phyloP scores from a whole-genome alignment of 441 rosid species.

The Populus trichocarpa region DNA sequence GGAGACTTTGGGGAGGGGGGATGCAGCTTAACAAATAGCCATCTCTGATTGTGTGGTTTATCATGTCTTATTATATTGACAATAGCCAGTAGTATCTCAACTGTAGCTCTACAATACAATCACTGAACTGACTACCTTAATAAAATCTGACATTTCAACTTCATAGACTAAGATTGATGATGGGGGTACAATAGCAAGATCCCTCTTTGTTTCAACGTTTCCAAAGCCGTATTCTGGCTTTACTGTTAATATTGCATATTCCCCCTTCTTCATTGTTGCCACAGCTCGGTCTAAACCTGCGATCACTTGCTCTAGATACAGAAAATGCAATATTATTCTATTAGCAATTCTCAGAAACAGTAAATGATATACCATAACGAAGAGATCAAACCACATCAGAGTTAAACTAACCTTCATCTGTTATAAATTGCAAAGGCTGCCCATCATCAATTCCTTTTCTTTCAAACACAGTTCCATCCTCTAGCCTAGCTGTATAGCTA shows the following conservation, averaged over 20 bases:
- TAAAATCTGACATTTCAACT: constrained; percentile 54
- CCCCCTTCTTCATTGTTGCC: constrained; percentile 64
- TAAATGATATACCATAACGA: neutral
- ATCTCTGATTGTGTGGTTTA: neutral
- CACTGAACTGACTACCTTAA: constrained; percentile 36
- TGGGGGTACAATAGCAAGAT: constrained; percentile 48
- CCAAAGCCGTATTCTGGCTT: constrained; percentile 62
- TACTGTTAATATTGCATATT: constrained; percentile 41
- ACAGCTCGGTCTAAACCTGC: constrained; percentile 57
- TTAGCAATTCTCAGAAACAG: neutral
- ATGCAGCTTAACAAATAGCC: neutral
- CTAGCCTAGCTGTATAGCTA: constrained; percentile 46
- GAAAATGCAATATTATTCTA: constrained; percentile 12
- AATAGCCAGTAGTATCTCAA: neutral
- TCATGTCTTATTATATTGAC: neutral
- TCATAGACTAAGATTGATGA: constrained; percentile 48
- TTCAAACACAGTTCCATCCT: constrained; percentile 57
- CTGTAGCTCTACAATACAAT: neutral
- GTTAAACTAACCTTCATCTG: constrained; percentile 48
- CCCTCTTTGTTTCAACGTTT: constrained; percentile 34
- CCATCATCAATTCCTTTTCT: constrained; percentile 52
- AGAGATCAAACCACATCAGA: neutral
- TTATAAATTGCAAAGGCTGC: constrained; percentile 45
- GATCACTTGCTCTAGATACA: constrained; percentile 48
- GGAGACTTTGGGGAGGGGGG: neutral